phyloP scores from a whole-genome alignment of 345 rosid species.

The Gossypium thurberi region DNA sequence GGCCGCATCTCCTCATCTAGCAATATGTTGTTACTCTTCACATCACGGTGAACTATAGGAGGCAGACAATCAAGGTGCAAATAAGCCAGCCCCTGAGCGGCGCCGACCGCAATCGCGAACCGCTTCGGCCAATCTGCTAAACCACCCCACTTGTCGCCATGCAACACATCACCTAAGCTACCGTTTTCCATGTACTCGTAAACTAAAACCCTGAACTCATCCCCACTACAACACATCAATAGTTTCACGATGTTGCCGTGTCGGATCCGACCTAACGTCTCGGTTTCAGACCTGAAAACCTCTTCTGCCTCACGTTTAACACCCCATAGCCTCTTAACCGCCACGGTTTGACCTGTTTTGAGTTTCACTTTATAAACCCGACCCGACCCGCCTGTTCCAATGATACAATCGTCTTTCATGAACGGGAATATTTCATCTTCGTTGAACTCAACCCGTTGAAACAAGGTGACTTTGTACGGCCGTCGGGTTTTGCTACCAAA shows the following conservation, averaged over 20 bases:
- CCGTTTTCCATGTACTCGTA: slow-evolving; percentile 76
- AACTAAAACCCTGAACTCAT: slow-evolving; percentile 41
- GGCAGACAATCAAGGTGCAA: slow-evolving; percentile 69
- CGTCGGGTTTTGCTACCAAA: slow-evolving; percentile 27
- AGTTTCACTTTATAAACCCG: slow-evolving; percentile 48
- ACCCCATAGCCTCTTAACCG: slow-evolving; percentile 60
- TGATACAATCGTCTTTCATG: slow-evolving; percentile 38
- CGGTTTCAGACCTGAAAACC: slow-evolving; percentile 49
- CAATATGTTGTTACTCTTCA: slow-evolving; percentile 68
- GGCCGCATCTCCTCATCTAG: slow-evolving; percentile 57
- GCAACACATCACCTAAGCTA: slow-evolving; percentile 64
- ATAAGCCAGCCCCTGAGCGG: slow-evolving; percentile 65
- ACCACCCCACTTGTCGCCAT: slow-evolving; percentile 28
- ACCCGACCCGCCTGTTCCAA: slow-evolving; percentile 68
- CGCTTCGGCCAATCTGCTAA: slow-evolving; percentile 44
- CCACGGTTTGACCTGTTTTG: slow-evolving; percentile 48
- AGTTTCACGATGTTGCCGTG: slow-evolving; percentile 62
- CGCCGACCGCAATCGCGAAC: slow-evolving; percentile 45
- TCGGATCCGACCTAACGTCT: slow-evolving; percentile 50
- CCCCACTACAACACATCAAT: slow-evolving; percentile 40
- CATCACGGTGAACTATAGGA: slow-evolving; percentile 69
- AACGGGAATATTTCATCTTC: slow-evolving; percentile 36
- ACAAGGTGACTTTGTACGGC: slow-evolving; percentile 35
- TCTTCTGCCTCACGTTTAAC: slow-evolving; percentile 30
- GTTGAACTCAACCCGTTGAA: slow-evolving; percentile 48